Evolutionary conservation across 2,329 filamentous ascomycete genomes (phyloP).

Genomic region (Dactylonectria estremocensis): DNA sequence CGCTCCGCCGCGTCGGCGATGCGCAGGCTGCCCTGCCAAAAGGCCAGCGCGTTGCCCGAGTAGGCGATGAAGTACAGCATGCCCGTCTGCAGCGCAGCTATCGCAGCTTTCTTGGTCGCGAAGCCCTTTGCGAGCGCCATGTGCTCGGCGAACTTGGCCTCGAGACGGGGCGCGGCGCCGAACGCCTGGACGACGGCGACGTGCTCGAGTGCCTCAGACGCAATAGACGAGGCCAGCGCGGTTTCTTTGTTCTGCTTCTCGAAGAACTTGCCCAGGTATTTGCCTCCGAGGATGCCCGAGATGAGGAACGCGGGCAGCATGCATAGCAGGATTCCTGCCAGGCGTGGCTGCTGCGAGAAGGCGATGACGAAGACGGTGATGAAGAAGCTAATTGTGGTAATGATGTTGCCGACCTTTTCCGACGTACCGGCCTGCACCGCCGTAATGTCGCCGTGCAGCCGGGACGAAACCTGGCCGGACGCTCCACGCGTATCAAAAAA

Average conservation of each 20-base stretch:
- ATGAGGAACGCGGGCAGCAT: constrained; percentile 74
- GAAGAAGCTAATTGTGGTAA: constrained; percentile 76
- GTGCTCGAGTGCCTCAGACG: constrained; percentile 73
- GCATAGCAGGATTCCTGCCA: constrained; percentile 75
- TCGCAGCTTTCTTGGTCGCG: constrained; percentile 70
- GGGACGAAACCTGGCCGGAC: constrained; percentile 74
- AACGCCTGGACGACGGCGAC: constrained; percentile 75
- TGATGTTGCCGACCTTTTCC: constrained; percentile 78
- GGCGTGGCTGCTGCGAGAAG: constrained; percentile 73
- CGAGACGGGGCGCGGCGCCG: constrained; percentile 62
- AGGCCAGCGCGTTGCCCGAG: constrained; percentile 75
- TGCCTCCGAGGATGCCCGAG: constrained; percentile 71
- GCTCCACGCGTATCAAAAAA: constrained; percentile 74
- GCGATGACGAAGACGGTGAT: constrained; percentile 77
- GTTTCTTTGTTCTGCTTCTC: constrained; percentile 60
- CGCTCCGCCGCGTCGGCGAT: constrained; percentile 58
- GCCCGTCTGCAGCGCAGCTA: constrained; percentile 71
- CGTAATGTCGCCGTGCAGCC: constrained; percentile 76
- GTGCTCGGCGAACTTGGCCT: constrained; percentile 64
- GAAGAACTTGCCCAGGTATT: constrained; percentile 67
- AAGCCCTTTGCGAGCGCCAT: constrained; percentile 62
- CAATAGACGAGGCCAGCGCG: constrained; percentile 71
- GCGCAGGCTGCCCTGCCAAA: constrained; percentile 75
- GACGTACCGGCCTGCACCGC: constrained; percentile 78
- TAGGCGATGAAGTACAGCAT: constrained; percentile 78